Conservation (phyloP, 495 filamentous ascomycete species). For the Aspergillus diversus region DNA sequence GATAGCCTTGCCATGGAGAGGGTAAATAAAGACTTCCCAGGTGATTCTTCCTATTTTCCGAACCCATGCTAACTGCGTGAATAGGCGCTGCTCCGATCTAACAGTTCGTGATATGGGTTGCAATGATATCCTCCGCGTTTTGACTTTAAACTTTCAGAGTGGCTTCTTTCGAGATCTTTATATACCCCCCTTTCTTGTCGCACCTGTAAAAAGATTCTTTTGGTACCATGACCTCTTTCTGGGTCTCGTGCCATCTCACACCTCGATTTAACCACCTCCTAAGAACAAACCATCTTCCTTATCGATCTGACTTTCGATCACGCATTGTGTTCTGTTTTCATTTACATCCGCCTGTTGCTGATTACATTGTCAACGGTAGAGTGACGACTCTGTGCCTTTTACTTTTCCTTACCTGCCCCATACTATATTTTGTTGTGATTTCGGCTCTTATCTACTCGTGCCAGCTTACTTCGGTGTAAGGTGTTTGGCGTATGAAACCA, state of each 20-base stretch:
- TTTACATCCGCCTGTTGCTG: slow-evolving; percentile 29
- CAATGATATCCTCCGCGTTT: slow-evolving; percentile 22
- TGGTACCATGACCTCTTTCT: slow-evolving; percentile 21
- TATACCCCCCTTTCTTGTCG: slow-evolving; percentile 34
- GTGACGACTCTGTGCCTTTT: slow-evolving; percentile 12
- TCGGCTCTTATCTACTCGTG: slow-evolving; percentile 28
- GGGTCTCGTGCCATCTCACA: slow-evolving; percentile 6
- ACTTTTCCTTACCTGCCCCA: slow-evolving; percentile 19
- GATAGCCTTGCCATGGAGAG: slow-evolving; percentile 71
- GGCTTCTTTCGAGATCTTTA: slow-evolving; percentile 29
- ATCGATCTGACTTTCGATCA: slow-evolving; percentile 11
- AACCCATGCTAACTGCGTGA: slow-evolving; percentile 21
- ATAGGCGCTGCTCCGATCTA: slow-evolving; percentile 45
- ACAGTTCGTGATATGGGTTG: slow-evolving; percentile 42
- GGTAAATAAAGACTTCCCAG: slow-evolving; percentile 52
- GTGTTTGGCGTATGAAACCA: slow-evolving; percentile 33
- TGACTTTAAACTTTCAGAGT: slow-evolving; percentile 27
- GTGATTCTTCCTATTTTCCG: slow-evolving; percentile 24
- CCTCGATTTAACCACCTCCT: not conserved
- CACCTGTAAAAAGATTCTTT: slow-evolving; percentile 33
- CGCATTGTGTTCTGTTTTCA: slow-evolving; percentile 4
- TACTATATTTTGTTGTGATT: slow-evolving; percentile 30
- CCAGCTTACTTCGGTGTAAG: slow-evolving; percentile 31
- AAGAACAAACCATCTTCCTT: not conserved
- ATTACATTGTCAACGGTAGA: slow-evolving; percentile 21